Evolutionary conservation across 2,329 filamentous ascomycete genomes (phyloP), one percentile per base, ranked within the genome.

Genomic region (Curvularia sp.): DNA sequence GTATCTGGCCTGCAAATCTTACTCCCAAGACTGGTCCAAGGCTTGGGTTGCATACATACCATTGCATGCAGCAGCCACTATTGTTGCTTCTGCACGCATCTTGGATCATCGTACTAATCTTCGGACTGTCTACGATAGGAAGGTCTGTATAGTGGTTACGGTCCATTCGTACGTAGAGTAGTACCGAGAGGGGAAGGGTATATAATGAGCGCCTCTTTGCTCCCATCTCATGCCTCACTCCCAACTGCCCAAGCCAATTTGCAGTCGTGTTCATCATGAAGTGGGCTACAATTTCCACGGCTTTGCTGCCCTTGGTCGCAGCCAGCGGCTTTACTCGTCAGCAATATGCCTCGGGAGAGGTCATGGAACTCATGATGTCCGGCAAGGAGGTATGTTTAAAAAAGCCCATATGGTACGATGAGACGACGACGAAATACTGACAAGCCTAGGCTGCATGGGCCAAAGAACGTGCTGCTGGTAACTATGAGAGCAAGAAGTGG

Each of bases 331-430:
- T 65, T 57, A 66, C 68, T 15, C 69, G 69, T 54, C 60, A 68
- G 53, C 61, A 75, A 52, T 76, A 75, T 61, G 66, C 66, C 45
- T 74, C 71, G 38, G 73, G 73, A 52, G 65, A 66, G 36, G 71
- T 76, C 49, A 74, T 76, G 73, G 62, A 66, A 19, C 61, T 69
- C 46, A 76, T 76, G 73, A 76, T 75, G 73, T 49, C 46, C 15
- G 63, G 65, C 9, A 75, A 75, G 57, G 73, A 75, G 69, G 71
- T 74, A 62, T 25, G 53, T 27, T 18, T 10, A 9, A 25, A n/a
- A 21, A 3, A 12, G 6, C 13, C 23, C 21, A 30, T 4, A 13
- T 9, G 25, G 10, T 15, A 15, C 41, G n/a, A n/a, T n/a, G n/a
- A n/a, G n/a, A n/a, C n/a, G 23, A 42, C 3, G 10, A 30, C 18